Evolutionary conservation across 2,329 filamentous ascomycete genomes (phyloP).

Genomic region (Huntiella bhutanensis): DNA sequence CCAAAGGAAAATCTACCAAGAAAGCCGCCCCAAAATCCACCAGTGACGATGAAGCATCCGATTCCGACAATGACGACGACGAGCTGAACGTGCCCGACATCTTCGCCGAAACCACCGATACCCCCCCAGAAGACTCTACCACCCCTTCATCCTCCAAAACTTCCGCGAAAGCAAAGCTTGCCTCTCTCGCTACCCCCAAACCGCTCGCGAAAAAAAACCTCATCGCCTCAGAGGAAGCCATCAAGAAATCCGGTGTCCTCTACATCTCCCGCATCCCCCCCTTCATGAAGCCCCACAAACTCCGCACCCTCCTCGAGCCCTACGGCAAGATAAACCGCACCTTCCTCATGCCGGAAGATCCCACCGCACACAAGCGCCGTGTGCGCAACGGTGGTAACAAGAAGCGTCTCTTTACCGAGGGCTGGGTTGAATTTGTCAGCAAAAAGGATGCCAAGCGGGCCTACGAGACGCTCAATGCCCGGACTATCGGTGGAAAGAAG

Average conservation of each 20-base stretch:
- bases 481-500: constrained; percentile 68
- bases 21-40: constrained; percentile 14
- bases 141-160: constrained; percentile 25
- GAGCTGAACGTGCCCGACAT: constrained; percentile 14
- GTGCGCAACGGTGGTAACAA: constrained; percentile 62
- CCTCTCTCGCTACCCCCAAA: constrained; percentile 8
- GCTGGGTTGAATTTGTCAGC: constrained; percentile 65
- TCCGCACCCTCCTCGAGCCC: constrained; percentile 54
- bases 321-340: constrained; percentile 62
- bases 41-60: constrained; percentile 20
- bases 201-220: constrained; percentile 48
- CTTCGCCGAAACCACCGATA: constrained; percentile 13
- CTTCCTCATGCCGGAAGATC: constrained; percentile 62
- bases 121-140: constrained; percentile 13
- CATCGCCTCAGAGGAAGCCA: constrained; percentile 41
- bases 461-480: constrained; percentile 57
- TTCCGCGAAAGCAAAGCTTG: constrained; percentile 23
- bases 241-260: constrained; percentile 59
- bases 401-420: constrained; percentile 63
- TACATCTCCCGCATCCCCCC: constrained; percentile 73
- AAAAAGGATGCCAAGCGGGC: constrained; percentile 64
- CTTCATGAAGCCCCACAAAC: constrained; percentile 70
- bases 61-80: constrained; percentile 18
- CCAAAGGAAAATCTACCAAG: constrained; percentile 2
- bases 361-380: constrained; percentile 43